A percentile compares a stretch with the other conserved stretches of the same genome.
These are phyloP conservation scores for Kickxella alabastrina DNA, from an alignment of 192 early-diverging fungal species.

Conservation along the genomic window DNA sequence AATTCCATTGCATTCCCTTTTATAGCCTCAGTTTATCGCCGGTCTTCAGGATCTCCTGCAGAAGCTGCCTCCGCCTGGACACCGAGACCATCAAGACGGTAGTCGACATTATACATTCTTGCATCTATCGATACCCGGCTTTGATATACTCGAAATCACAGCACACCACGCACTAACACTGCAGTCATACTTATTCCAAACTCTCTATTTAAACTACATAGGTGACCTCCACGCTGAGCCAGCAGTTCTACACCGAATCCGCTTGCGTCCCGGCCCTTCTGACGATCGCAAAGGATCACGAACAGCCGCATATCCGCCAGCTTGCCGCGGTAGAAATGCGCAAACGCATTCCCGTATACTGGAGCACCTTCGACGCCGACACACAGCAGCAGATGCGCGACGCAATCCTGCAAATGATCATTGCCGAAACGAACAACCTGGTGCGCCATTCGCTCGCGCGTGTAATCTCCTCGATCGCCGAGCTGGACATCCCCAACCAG, in stretches of 20 bases:
- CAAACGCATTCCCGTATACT: slow-evolving; percentile 75
- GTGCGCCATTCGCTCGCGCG: slow-evolving; percentile 78
- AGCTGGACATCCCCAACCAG: slow-evolving; percentile 71
- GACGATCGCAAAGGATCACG: slow-evolving; percentile 63
- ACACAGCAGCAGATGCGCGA: slow-evolving; percentile 61
- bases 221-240: slow-evolving; percentile 70
- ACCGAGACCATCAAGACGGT: slow-evolving; percentile 57
- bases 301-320: slow-evolving; percentile 73
- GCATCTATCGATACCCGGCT: too few relatives aligned
- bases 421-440: slow-evolving; percentile 65
- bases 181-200: too few relatives aligned
- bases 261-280: slow-evolving; percentile 79
- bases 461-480: slow-evolving; percentile 85
- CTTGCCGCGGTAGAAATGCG: slow-evolving; percentile 86
- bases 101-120: too few relatives aligned
- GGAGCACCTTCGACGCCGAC: slow-evolving; percentile 61
- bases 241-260: slow-evolving; percentile 65
- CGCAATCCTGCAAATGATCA: slow-evolving; percentile 64
- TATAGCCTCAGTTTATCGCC: slow-evolving; percentile 56
- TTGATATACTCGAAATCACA: too few relatives aligned
- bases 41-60: slow-evolving; percentile 57
- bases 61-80: slow-evolving; percentile 52
- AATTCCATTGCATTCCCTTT: background rate
- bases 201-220: too few relatives aligned
- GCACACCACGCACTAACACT: too few relatives aligned